A percentile compares a stretch with the other conserved stretches of the same genome.
These are phyloP conservation scores for Saccharomycopsis sp. DNA, from an alignment of 805 yeast species.

Conservation along the genomic window DNA sequence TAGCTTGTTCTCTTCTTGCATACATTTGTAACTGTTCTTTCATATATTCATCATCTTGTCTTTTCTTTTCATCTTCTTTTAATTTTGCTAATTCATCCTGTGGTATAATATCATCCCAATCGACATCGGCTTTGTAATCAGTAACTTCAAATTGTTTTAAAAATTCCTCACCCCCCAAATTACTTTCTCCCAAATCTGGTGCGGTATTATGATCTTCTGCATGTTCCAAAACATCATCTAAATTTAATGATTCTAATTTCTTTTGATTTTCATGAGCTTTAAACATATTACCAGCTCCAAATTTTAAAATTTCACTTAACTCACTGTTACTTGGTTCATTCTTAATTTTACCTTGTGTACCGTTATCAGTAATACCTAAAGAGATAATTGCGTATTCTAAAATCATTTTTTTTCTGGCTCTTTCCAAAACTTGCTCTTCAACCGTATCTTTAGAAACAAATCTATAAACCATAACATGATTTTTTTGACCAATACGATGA, in stretches of 20 bases:
- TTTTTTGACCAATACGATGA: conserved; percentile 98
- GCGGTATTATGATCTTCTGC: conserved; percentile 97
- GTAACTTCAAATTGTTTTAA: conserved; percentile 96
- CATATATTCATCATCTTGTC: conserved; percentile 75
- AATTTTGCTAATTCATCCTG: conserved; percentile 81
- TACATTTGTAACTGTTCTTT: conserved; percentile 86
- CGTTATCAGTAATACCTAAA: conserved; percentile 81
- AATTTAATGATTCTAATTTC: conserved; percentile 86
- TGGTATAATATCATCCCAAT: conserved; percentile 99
- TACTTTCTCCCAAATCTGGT: conserved; percentile 95
- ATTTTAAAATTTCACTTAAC: conserved; percentile 84
- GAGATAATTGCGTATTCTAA: conserved; percentile 96
- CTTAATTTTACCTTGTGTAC: conserved; percentile 32
- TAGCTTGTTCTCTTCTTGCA: conserved; percentile 69
- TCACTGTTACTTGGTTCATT: conserved; percentile 79
- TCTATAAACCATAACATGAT: conserved; percentile 94
- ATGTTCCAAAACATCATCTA: conserved; percentile 91
- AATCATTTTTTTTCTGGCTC: conserved; percentile 97
- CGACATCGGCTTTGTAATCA: conserved; percentile 95
- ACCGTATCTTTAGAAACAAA: conserved; percentile 98
- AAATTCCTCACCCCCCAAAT: conserved; percentile 96
- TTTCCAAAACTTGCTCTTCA: conserved; percentile 92
- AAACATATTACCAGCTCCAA: conserved; percentile 98
- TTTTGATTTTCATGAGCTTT: conserved; percentile 91
- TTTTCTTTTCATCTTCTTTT: conserved; percentile 83